Conservation (phyloP, 345 rosid species). For the Eutrema japonicum region DNA sequence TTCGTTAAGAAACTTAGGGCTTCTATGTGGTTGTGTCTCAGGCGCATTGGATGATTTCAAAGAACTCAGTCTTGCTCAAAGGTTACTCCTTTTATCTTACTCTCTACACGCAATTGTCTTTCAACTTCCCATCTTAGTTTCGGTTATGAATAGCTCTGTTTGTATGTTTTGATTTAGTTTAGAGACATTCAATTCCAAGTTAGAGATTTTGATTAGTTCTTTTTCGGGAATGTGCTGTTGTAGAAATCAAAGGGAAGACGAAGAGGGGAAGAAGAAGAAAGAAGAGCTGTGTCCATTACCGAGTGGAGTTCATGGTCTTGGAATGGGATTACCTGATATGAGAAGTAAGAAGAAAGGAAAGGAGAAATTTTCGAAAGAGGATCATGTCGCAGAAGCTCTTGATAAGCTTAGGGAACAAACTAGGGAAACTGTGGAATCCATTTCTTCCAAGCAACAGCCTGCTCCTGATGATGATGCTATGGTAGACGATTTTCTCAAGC, state of each 20-base stretch:
- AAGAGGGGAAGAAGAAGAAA: conserved; percentile 36
- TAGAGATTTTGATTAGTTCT: conserved; percentile 6
- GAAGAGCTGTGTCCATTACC: conserved; percentile 56
- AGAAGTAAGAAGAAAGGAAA: conserved; percentile 78
- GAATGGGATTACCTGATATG: conserved; percentile 93
- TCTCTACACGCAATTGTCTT: neutral
- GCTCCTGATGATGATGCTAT: conserved; percentile 63
- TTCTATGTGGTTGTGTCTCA: conserved; percentile 45
- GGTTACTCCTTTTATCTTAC: conserved; percentile 42
- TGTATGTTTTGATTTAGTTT: neutral
- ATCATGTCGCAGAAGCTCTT: conserved; percentile 81
- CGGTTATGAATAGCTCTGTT: neutral
- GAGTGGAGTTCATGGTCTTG: conserved; percentile 77
- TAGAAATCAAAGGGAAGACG: conserved; percentile 54
- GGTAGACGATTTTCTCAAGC: conserved; percentile 92
- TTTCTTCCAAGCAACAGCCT: conserved; percentile 48
- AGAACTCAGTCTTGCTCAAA: conserved; percentile 74
- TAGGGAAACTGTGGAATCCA: conserved; percentile 82
- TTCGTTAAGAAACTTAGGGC: neutral
- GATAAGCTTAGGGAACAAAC: conserved; percentile 86
- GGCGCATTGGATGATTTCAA: conserved; percentile 98
- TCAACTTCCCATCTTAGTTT: neutral
- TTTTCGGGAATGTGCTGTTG: neutral
- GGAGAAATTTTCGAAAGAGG: conserved; percentile 58
- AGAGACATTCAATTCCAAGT: neutral